Percentiles rank a stretch among this genome's conserved stretches.
Conservation (phyloP, 1,139 yeast genomes). For the Ogataea hybrid region DNA sequence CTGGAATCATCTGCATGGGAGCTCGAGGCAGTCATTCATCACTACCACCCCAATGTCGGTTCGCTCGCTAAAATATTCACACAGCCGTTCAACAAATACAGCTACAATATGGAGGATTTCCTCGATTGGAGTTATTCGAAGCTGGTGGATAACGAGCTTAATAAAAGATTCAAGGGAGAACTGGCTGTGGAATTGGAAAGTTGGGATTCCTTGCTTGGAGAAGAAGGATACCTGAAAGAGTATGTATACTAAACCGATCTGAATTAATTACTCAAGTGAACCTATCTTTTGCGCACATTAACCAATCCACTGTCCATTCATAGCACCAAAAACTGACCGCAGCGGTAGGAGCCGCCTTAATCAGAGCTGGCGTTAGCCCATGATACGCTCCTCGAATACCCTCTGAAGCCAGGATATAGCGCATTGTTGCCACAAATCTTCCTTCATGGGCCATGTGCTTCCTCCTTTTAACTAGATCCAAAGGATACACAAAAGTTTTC, state of each 20-base stretch:
- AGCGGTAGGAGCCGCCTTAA: constrained; percentile 82
- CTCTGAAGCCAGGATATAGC: constrained; percentile 46
- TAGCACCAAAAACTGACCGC: constrained; percentile 75
- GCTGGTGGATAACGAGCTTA: constrained; percentile 70
- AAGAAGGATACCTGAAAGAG: constrained; percentile 22
- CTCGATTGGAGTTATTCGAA: constrained; percentile 85
- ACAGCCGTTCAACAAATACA: constrained; percentile 87
- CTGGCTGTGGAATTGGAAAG: constrained; percentile 81
- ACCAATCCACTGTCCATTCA: constrained; percentile 38
- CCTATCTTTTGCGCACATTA: constrained; percentile 10
- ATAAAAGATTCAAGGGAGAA: constrained; percentile 63
- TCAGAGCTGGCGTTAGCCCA: constrained; percentile 65
- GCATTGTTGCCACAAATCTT: constrained; percentile 28
- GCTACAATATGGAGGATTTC: constrained; percentile 90
- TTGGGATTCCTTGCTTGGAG: constrained; percentile 43
- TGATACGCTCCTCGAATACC: constrained; percentile 70
- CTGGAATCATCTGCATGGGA: constrained; percentile 92
- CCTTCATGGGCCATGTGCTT: constrained; percentile 53
- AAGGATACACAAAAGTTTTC: constrained; percentile 75
- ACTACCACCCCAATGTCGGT: constrained; percentile 94
- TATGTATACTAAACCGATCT: constrained; percentile 17
- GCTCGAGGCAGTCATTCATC: constrained; percentile 68
- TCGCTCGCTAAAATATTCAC: constrained; percentile 83
- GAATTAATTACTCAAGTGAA: constrained; percentile 1
- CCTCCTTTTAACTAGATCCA: constrained; percentile 80